Evolutionary conservation across 495 filamentous ascomycete genomes (phyloP).

Genomic region (Penicillium macrosclerotiorum): DNA sequence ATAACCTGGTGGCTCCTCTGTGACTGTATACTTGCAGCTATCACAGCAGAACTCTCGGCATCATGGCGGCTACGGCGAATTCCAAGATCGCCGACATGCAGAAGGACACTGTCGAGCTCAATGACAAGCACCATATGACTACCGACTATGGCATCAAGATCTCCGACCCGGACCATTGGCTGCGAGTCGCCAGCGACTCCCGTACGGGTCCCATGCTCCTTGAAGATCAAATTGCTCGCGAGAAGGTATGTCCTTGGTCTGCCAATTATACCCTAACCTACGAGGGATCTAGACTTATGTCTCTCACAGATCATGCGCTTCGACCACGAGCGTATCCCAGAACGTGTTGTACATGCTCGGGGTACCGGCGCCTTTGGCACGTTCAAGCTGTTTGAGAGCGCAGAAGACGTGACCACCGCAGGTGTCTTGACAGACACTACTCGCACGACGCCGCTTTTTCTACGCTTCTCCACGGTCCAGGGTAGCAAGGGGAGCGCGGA

Average conservation of each 20-base stretch:
- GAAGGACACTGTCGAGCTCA: slow-evolving; percentile 32
- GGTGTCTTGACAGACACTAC: slow-evolving; percentile 77
- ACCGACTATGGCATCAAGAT: slow-evolving; percentile 79
- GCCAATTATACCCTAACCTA: neutral
- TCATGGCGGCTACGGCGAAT: slow-evolving; percentile 1
- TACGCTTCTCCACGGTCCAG: slow-evolving; percentile 82
- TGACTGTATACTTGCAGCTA: neutral
- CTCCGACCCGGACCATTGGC: slow-evolving; percentile 74
- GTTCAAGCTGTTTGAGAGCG: slow-evolving; percentile 71
- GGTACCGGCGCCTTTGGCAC: slow-evolving; percentile 81
- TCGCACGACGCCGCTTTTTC: slow-evolving; percentile 73
- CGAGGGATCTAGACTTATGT: neutral
- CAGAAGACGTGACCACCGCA: slow-evolving; percentile 66
- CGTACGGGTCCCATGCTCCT: slow-evolving; percentile 69
- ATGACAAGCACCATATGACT: slow-evolving; percentile 53
- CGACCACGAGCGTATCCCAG: slow-evolving; percentile 85
- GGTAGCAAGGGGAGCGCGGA: slow-evolving; percentile 76
- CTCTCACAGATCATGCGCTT: slow-evolving; percentile 68
- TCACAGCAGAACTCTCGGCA: neutral
- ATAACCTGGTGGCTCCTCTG: too few relatives aligned
- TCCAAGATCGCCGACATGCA: slow-evolving; percentile 29
- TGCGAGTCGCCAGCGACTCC: slow-evolving; percentile 59
- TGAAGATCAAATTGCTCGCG: slow-evolving; percentile 77
- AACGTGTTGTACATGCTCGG: slow-evolving; percentile 86
- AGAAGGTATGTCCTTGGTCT: slow-evolving; percentile 55